phyloP scores from a whole-genome alignment of 164 flowering plant genomes.

The Stephania yunnanensis region DNA sequence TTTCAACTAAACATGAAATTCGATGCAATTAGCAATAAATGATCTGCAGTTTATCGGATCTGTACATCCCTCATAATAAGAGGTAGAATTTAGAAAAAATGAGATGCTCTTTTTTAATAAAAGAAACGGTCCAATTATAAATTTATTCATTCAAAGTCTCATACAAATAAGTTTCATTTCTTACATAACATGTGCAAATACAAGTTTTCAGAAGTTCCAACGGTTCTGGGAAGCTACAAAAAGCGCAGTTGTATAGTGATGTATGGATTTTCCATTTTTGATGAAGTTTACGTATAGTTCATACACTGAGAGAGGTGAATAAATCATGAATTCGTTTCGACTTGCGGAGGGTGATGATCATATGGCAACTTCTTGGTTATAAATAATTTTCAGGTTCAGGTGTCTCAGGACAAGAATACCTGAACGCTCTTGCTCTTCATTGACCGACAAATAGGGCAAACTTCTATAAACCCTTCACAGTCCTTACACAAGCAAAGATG shows the following conservation, averaged over 20 bases:
- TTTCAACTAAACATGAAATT: too few relatives aligned
- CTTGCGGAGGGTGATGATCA: neutral
- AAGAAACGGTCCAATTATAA: too few relatives aligned
- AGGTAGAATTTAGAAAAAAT: too few relatives aligned
- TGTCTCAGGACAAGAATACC: constrained; percentile 62
- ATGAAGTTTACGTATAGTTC: neutral
- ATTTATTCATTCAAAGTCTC: too few relatives aligned
- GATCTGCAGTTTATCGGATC: too few relatives aligned
- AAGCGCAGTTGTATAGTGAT: neutral
- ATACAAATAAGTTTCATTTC: too few relatives aligned
- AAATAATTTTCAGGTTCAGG: neutral
- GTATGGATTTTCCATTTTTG: neutral
- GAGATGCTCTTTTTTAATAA: too few relatives aligned
- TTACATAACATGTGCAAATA: too few relatives aligned
- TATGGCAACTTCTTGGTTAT: neutral
- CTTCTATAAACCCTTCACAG: constrained; percentile 50
- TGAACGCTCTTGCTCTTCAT: constrained; percentile 56
- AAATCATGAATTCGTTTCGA: neutral
- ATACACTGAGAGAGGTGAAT: neutral
- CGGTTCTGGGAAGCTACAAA: neutral
- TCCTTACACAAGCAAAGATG: constrained; percentile 78
- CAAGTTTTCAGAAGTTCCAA: too few relatives aligned
- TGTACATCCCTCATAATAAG: too few relatives aligned
- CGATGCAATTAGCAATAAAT: too few relatives aligned
- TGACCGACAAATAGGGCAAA: constrained; percentile 71